phyloP scores from a whole-genome alignment of 345 rosid genomes.

The Heritiera fomes region DNA sequence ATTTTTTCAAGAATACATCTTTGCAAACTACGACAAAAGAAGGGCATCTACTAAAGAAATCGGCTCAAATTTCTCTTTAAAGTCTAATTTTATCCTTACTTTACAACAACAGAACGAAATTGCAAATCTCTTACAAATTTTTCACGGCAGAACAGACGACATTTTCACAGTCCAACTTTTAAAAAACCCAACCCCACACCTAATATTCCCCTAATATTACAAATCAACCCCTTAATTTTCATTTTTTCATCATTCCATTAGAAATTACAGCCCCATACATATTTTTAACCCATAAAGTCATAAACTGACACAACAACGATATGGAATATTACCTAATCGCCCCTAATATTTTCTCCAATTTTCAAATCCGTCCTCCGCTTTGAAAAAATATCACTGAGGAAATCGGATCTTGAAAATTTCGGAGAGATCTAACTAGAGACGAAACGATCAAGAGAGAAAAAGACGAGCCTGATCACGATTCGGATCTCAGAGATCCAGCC shows the following conservation, averaged over 20 bases:
- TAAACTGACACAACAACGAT: not conserved
- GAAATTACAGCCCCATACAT: not conserved
- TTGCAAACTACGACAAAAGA: not conserved
- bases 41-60: too few relatives aligned
- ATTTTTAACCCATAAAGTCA: not conserved
- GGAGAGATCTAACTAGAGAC: constrained; percentile 16
- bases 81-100: not conserved
- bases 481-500: constrained; percentile 40
- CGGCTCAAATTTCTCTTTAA: not conserved
- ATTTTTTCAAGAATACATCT: not conserved
- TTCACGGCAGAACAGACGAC: constrained; percentile 16
- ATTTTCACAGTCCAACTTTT: not conserved
- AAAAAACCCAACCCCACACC: not conserved
- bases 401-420: not conserved
- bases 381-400: constrained; percentile 20
- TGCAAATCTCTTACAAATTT: constrained; percentile 14
- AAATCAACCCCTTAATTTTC: constrained; percentile 4
- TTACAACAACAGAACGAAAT: constrained; percentile 18
- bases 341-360: constrained; percentile 7
- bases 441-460: not conserved
- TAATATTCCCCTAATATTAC: constrained; percentile 20
- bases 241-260: not conserved
- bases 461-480: not conserved
- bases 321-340: constrained; percentile 1
- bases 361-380: constrained; percentile 22